Base-by-base conservation (phyloP, 2,329 filamentous ascomycete genomes). In the Diplodia seriata region DNA sequence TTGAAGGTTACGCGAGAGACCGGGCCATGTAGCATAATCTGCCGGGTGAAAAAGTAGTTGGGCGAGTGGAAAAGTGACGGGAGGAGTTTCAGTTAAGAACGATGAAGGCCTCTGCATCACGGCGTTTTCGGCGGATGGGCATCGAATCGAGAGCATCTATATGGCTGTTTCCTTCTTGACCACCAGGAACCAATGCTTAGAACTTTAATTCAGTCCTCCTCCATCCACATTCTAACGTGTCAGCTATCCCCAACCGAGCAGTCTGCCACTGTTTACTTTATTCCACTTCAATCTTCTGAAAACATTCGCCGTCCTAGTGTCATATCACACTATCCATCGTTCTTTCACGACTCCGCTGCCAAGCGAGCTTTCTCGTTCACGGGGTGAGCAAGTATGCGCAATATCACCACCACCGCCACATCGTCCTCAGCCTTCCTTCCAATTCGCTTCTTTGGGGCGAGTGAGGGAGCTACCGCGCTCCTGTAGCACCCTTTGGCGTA, bases 351-450 rank as follows among this genome's bases (percentile, higher is more conserved):
- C 3, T 38, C 36, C 2, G 33, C 54, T 14, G 54, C 54, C 54
- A 56, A 56, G 54, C 33, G 33, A 56, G 31, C 54, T 56, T 56
- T 33, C n/a, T 33, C 33, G 18, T 38, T 20, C 18, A 4, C 31
- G n/a, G 31, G 33, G 18, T 56, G 54, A 56, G 54, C 54, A 56
- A 56, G 54, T 56, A 40, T 56, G 54, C 33, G 54, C 54, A 40
- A 56, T 56, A 56, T 38, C n/a, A 29, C 26, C 8, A 33, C 12
- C 33, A 9, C n/a, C n/a, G 33, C 33, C 54, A 56, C 54, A 38
- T 23, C 9, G n/a, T n/a, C 31, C 54, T 56, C 54, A 56, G 2
- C 5, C 4, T 38, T 23, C 54, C n/a, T 40, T 36, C 33, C 33
- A 20, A 40, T 38, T 36, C 18, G 54, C 33, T 23, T 38, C 20